Evolutionary conservation across 768 basidiomycete species (phyloP), one percentile per base, ranked within the genome.

Genomic region (Hysterangium stoloniferum): DNA sequence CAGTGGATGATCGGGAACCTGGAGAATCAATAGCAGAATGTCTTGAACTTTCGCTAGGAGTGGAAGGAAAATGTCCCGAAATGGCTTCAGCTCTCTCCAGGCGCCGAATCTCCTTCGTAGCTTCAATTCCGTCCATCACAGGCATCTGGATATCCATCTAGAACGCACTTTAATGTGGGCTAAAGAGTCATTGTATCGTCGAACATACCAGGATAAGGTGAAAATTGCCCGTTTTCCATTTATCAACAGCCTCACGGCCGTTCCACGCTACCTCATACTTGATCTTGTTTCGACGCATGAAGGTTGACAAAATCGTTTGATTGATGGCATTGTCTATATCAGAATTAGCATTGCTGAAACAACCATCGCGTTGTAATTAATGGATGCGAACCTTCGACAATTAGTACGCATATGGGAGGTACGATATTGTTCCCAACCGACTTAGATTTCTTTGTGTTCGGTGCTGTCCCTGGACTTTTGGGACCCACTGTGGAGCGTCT

Each of bases 121-220:
- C 96, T 62, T 90, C 81, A 43, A 98, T 96, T 29, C 96, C 96
- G 66, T 95, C 91, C 88, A 96, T 98, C 58, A 98, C 84, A 7
- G 96, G 96, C 80, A 99, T 93, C 68, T 98, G 95, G 48, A 99
- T 98, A 70, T 99, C 96, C 96, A 99, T 99, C 95, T 97, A 57
- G 3, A 53, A 25, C 29, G 22, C 33, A 31, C 20, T 17, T 37
- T n/a, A 35, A 37, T 9, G n/a, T 19, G 22, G 19, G 32, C 17
- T 6, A 15, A 48, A 1, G 9, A 22, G 19, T 11, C 22, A 20
- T 38, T 7, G 33, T 20, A 29, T n/a, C 29, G 20, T 33, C 28
- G 15, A 9, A 71, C 88, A 57, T 55, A 96, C 95, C 67, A 99
- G 68, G 48, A 99, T 97, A 44, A 99, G 74, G 71, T 99, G 95